phyloP scores from a whole-genome alignment of 2,329 filamentous ascomycete species.

The Fusarium sp. region DNA sequence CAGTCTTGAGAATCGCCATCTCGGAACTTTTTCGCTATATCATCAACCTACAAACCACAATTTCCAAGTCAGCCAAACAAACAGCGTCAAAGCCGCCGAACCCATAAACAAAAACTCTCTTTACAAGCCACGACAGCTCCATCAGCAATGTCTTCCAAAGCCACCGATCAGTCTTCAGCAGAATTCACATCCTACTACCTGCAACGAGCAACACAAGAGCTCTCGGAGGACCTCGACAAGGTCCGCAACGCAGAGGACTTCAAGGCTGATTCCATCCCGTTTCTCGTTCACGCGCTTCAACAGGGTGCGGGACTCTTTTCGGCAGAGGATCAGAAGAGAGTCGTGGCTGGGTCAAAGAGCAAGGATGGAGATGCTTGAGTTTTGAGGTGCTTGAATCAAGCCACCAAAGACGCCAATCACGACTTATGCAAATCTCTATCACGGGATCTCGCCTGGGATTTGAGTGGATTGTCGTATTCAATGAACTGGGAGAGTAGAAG shows the following conservation, averaged over 20 bases:
- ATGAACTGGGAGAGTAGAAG: no score
- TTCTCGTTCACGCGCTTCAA: constrained; percentile 78
- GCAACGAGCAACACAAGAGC: constrained; percentile 77
- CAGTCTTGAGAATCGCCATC: neutral
- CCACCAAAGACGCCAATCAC: neutral
- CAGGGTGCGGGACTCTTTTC: constrained; percentile 77
- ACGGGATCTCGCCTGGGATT: no score
- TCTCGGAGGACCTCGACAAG: constrained; percentile 82
- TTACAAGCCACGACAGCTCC: no score
- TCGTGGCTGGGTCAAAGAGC: constrained; percentile 35
- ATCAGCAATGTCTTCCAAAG: constrained; percentile 36
- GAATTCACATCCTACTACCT: constrained; percentile 79
- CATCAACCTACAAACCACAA: neutral
- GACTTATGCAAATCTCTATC: no score
- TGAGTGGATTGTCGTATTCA: no score
- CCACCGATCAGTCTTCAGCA: constrained; percentile 36
- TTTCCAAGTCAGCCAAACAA: neutral
- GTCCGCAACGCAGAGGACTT: constrained; percentile 80
- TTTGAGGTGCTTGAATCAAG: neutral
- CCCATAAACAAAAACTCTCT: no score
- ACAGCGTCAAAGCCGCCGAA: neutral
- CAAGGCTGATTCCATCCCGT: constrained; percentile 73
- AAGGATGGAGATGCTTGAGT: constrained; percentile 35
- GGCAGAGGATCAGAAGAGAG: constrained; percentile 55
- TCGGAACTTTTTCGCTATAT: neutral